Conservation (phyloP, 352 stramenopile species). For the Saprolegnia parasitica region DNA sequence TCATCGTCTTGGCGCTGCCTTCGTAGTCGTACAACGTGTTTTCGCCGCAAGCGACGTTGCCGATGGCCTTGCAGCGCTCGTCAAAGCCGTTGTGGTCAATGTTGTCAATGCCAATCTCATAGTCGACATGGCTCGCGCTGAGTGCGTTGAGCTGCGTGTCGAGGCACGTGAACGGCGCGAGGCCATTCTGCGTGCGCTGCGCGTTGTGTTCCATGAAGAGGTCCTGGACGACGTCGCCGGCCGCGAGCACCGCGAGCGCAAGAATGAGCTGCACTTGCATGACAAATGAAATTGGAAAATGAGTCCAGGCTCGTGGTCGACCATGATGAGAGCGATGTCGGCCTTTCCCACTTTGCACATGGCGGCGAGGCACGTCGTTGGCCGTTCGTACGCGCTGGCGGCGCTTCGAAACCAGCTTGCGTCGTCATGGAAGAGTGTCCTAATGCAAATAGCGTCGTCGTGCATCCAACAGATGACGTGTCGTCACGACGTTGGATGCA, state of each 20-base stretch:
- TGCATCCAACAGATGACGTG: no score
- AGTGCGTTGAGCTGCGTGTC: not conserved
- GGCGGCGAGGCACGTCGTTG: no score
- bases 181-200: not conserved
- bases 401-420: no score
- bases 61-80: slow-evolving; percentile 2
- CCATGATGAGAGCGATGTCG: no score
- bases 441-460: no score
- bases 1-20: not conserved
- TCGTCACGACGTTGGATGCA: no score
- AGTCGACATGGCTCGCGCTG: slow-evolving; percentile 6
- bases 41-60: slow-evolving; percentile 4
- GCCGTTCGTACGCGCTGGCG: no score
- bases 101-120: slow-evolving; percentile 6
- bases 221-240: slow-evolving; percentile 29
- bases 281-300: no score
- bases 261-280: no score
- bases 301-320: no score
- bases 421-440: no score
- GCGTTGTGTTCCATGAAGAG: not conserved
- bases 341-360: no score
- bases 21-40: slow-evolving; percentile 3
- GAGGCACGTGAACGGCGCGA: not conserved
- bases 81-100: slow-evolving; percentile 4
- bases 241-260: slow-evolving; percentile 31